Evolutionary conservation across 202 grass and related monocot genomes (phyloP), one percentile per base, ranked within the genome.

Genomic region (Panicum virgatum): DNA sequence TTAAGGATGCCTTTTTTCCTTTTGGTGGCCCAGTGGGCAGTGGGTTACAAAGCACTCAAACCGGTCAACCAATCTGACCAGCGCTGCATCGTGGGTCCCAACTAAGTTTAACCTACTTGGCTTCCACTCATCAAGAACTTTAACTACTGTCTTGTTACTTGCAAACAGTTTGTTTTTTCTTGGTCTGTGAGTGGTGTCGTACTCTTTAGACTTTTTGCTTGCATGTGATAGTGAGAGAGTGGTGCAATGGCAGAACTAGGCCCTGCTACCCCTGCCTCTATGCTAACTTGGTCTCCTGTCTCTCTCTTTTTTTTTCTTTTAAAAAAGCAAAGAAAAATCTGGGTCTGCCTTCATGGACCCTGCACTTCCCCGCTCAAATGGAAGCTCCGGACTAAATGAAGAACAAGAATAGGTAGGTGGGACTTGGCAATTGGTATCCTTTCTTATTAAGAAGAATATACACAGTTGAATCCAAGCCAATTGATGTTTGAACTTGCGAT

Each of bases 41-140:
- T 72, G 54, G 14, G 9, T 37, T 54, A 53, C 20, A 61, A 65
- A n/a, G 26, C 65, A 30, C 12, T 69, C 22, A 78, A 26, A 40
- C 32, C 59, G 47, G 75, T 90, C 75, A 84, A 86, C 88, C 22
- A 48, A 13, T 76, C 75, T 73, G 77, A 83, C 83, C 52, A 36
- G 4, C 45, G 9, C 45, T 90, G 44, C 73, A 75, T 75, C 27
- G 20, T 69, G 62, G 82, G 85, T 80, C 71, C 79, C 65, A 69
- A 51, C 36, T 66, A 26, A 44, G 74, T 46, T 46, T 56, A 65
- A 52, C 54, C 16, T 77, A 32, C 40, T 73, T 75, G 61, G 38
- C 65, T 77, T 58, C 70, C 60, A 23, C 43, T 45, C 72, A 80
- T 77, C 72, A 56, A 77, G 25, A 74, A 71, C 78, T 63, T 62